Evolutionary conservation across 2,329 filamentous ascomycete species (phyloP).

Genomic region (Plectosphaerella plurivora): DNA sequence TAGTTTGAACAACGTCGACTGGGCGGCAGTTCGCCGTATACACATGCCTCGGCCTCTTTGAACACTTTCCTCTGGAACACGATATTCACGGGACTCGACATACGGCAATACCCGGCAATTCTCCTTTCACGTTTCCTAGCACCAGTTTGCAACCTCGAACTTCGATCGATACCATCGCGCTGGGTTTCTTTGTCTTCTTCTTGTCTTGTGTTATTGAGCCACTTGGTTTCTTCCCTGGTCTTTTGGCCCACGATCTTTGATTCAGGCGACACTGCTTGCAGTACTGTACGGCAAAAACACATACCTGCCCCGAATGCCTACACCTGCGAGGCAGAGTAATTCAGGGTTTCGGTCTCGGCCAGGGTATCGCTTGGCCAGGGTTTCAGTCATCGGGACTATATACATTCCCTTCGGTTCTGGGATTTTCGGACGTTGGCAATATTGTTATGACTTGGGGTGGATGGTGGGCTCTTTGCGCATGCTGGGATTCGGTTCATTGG

Average conservation of each 20-base stretch:
- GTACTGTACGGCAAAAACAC: too few species aligned
- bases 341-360: neutral
- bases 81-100: too few species aligned
- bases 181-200: neutral
- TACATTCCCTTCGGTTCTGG: neutral
- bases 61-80: too few species aligned
- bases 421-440: neutral
- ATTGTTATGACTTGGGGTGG: neutral
- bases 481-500: neutral
- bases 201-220: neutral
- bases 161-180: neutral
- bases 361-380: neutral
- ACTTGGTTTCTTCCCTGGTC: neutral
- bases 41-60: too few species aligned
- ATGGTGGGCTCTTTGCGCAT: neutral
- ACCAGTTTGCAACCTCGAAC: neutral
- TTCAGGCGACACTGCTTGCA: too few species aligned
- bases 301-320: too few species aligned
- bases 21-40: too few species aligned
- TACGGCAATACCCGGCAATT: neutral
- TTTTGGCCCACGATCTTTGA: neutral
- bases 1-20: conserved; percentile 7
- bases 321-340: neutral
- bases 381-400: neutral
- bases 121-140: neutral